Conservation (phyloP, 805 yeast genomes). For the Cyberlindnera lachancei region DNA sequence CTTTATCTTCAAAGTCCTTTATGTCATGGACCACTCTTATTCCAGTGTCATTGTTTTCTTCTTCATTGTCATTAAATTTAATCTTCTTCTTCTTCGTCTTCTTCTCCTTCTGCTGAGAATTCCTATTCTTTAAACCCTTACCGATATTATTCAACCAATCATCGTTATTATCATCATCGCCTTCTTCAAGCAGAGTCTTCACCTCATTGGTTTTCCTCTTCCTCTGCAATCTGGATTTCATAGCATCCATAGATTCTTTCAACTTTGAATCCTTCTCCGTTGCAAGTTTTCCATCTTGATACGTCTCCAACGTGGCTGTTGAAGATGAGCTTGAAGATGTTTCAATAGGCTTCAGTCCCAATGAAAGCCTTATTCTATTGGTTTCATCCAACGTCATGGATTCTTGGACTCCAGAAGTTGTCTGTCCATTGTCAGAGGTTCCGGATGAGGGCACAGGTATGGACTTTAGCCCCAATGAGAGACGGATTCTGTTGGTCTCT, state of each 20-base stretch:
- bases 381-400: slow-evolving; percentile 14
- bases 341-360: slow-evolving; percentile 19
- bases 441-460: slow-evolving; percentile 28
- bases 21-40: slow-evolving; percentile 16
- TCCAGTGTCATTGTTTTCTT: slow-evolving; percentile 6
- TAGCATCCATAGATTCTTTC: slow-evolving; percentile 11
- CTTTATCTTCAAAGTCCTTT: slow-evolving; percentile 6
- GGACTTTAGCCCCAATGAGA: slow-evolving; percentile 46
- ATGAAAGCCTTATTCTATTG: slow-evolving; percentile 16
- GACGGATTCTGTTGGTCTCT: slow-evolving; percentile 49
- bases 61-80: not conserved
- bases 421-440: not conserved
- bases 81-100: not conserved
- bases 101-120: too few species aligned
- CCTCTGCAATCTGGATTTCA: slow-evolving; percentile 8
- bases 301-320: too few species aligned
- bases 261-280: slow-evolving; percentile 8
- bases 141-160: slow-evolving; percentile 19
- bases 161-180: slow-evolving; percentile 3
- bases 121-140: not conserved
- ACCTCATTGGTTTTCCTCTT: slow-evolving; percentile 7
- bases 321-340: not conserved
- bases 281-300: slow-evolving; percentile 2
- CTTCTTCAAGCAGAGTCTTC: slow-evolving; percentile 11
- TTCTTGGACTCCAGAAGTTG: not conserved